Percentiles rank a stretch among this genome's conserved stretches.
Evolutionary conservation across 2,329 filamentous ascomycete genomes (phyloP).

Genomic region (Aspergillus brunneoviolaceus): DNA sequence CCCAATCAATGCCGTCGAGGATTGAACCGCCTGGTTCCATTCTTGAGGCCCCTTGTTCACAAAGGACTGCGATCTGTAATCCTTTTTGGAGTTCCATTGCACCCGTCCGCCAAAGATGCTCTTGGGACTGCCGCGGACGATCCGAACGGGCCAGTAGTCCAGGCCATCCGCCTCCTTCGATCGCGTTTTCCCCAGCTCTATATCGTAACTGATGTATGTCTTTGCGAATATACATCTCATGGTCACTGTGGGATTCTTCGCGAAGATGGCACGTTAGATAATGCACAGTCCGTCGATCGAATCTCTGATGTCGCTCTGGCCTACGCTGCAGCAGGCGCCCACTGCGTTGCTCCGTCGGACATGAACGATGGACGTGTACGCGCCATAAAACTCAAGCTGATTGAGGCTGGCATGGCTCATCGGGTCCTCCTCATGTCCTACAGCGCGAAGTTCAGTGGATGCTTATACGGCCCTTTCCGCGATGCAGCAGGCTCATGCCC

Average conservation of each 20-base stretch:
- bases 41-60: conserved; percentile 79
- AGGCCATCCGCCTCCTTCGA: conserved; percentile 78
- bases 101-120: conserved; percentile 78
- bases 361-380: conserved; percentile 99
- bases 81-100: conserved; percentile 88
- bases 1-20: conserved; percentile 88
- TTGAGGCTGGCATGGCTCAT: conserved; percentile 90
- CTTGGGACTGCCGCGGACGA: conserved; percentile 91
- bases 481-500: conserved; percentile 90
- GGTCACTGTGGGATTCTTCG: conserved; percentile 95
- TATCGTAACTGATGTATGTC: conserved; percentile 88
- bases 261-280: conserved; percentile 91
- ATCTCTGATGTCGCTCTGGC: conserved; percentile 97
- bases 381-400: conserved; percentile 96
- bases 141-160: conserved; percentile 86
- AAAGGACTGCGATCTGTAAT: conserved; percentile 94
- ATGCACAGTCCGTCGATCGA: conserved; percentile 86
- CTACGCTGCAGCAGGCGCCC: conserved; percentile 91
- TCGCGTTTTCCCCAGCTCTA: conserved; percentile 86
- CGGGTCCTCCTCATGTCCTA: conserved; percentile 95
- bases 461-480: conserved; percentile 93
- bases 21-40: conserved; percentile 79
- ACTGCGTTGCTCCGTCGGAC: conserved; percentile 94
- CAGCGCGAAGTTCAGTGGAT: conserved; percentile 95
- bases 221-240: conserved; percentile 98